Evolutionary conservation across 2,329 filamentous ascomycete species (phyloP), one percentile per base, ranked within the genome.

Genomic region (Myrmaecium sp.): DNA sequence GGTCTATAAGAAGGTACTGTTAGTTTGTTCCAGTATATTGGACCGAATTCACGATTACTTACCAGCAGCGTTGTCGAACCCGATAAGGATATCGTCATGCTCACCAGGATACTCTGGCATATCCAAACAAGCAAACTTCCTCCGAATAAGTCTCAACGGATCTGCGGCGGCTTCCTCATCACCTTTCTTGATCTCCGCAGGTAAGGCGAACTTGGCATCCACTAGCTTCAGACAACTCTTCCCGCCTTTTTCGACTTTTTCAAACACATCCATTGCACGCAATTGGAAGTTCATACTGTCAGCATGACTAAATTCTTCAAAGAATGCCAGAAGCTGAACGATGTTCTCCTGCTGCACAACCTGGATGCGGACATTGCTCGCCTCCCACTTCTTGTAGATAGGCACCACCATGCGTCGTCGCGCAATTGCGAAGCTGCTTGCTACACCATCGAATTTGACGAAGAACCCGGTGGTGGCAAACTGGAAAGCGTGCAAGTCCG

Each of bases 381-480:
- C 79, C 44, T 91, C 82, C 80, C 81, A 91, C 50, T 89, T 89
- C 55, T 93, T 92, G 57, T 91, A 79, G 37, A 93, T 86, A 0
- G 81, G 81, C 10, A 92, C 81, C 8, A 93, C 80, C 75, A 84
- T 89, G 37, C 80, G 69, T 25, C 80, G 71, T 16, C 83, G 72
- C 2, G 83, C 74, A 36, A 93, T 92, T 31, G 76, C 73, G 48
- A 93, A 80, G 0, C 70, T 72, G 5, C 66, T 60, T 5, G 81
- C 81, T 27, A 79, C 41, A 15, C 49, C 49, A 23, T 49, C 48
- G 25, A 49, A 52, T 36, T 44, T 55, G 10, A 93, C 80, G 14
- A 62, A 61, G 49, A 77, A 91, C 0, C 83, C 81, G 0, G 82
- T 92, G 30, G 92, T 57, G 3, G 80, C 77, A 25, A 63, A 60